Percentiles rank a stretch among this genome's conserved stretches.
phyloP scores from a whole-genome alignment of 257 asterid genomes.

The Galeopsis tetrahit region DNA sequence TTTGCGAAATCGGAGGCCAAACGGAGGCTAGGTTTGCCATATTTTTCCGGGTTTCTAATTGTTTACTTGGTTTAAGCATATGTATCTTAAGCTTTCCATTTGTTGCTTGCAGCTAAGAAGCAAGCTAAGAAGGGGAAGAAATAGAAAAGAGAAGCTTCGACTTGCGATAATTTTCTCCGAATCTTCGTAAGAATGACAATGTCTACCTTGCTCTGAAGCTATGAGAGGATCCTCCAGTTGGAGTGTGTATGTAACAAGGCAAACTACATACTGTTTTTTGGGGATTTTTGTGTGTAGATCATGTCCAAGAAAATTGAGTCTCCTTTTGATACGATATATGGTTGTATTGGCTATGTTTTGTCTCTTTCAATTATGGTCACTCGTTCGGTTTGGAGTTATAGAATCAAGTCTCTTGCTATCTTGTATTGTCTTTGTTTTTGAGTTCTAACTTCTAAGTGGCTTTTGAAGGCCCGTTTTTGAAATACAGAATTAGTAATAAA shows the following conservation, averaged over 20 bases:
- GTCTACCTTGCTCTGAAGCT: background rate
- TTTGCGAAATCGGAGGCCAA: conserved; percentile 91
- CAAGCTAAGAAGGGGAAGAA: conserved; percentile 57
- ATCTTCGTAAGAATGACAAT: background rate
- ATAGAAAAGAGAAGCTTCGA: conserved; percentile 24
- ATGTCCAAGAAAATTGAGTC: background rate
- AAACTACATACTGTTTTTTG: background rate
- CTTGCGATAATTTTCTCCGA: background rate
- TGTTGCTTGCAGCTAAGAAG: conserved; percentile 57
- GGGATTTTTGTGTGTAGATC: background rate
- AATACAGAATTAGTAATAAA: no score
- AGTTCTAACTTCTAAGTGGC: no score
- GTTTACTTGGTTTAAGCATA: background rate
- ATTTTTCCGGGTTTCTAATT: background rate
- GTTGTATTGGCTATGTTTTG: background rate
- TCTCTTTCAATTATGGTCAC: background rate
- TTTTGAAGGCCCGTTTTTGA: no score
- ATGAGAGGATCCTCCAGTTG: background rate
- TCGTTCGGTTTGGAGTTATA: background rate
- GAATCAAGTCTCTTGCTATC: background rate
- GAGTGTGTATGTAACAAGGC: no score
- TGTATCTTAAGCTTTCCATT: conserved; percentile 20
- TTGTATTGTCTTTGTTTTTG: background rate
- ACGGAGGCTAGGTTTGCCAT: conserved; percentile 60
- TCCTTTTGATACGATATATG: background rate